Percentiles rank a stretch among this genome's conserved stretches.
phyloP scores from a whole-genome alignment of 2,329 filamentous ascomycete species.

The Neofusicoccum sp. region DNA sequence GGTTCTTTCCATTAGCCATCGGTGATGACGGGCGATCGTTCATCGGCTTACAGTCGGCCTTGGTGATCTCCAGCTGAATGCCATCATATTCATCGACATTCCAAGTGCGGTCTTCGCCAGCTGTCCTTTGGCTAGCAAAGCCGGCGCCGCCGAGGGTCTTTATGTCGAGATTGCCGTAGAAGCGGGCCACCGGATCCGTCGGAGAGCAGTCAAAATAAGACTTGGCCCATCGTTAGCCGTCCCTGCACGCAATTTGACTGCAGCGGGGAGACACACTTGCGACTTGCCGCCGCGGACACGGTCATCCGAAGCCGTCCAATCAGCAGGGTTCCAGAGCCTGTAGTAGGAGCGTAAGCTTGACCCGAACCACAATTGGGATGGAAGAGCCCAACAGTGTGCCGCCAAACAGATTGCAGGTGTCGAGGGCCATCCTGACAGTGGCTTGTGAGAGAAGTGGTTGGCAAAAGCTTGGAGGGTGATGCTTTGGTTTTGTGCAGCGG shows the following conservation, averaged over 20 bases:
- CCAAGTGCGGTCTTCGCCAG: slow-evolving; percentile 59
- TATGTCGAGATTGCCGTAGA: slow-evolving; percentile 73
- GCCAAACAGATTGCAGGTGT: slow-evolving; percentile 14
- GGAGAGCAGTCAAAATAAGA: slow-evolving; percentile 50
- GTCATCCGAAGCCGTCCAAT: slow-evolving; percentile 75
- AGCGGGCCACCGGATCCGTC: slow-evolving; percentile 48
- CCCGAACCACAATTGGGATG: background rate
- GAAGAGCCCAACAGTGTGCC: slow-evolving; percentile 3
- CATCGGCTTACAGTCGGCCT: slow-evolving; percentile 53
- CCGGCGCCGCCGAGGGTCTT: slow-evolving; percentile 76
- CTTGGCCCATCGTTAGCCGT: slow-evolving; percentile 31
- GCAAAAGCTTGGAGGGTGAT: background rate
- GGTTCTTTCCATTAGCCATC: background rate
- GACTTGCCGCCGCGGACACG: slow-evolving; percentile 75
- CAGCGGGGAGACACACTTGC: slow-evolving; percentile 39
- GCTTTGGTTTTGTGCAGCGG: background rate
- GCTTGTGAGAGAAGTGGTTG: background rate
- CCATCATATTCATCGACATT: slow-evolving; percentile 67
- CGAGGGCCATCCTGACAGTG: background rate
- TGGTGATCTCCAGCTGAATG: slow-evolving; percentile 56
- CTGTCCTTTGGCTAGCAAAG: slow-evolving; percentile 77
- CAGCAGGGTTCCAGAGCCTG: slow-evolving; percentile 61
- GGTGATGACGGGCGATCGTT: too few species aligned
- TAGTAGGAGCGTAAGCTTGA: background rate
- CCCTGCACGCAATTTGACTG: background rate